phyloP scores from a whole-genome alignment of 1,284 basidiomycete genomes.

The Naganishia sp. region DNA sequence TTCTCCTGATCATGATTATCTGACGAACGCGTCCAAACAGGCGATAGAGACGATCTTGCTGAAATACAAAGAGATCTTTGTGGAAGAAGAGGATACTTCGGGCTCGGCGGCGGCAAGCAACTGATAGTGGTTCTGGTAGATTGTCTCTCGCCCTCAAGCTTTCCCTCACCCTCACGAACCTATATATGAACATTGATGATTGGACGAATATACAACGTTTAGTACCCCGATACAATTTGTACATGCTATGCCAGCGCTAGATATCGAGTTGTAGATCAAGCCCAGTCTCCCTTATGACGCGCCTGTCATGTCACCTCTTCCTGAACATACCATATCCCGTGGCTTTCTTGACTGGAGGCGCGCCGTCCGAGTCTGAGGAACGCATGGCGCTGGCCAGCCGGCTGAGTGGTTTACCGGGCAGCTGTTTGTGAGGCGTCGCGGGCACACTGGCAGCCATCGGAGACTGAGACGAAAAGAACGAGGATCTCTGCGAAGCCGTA shows the following conservation, averaged over 20 bases:
- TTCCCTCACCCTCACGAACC: too few species aligned
- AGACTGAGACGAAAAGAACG: slow-evolving; percentile 5
- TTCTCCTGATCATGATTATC: slow-evolving; percentile 42
- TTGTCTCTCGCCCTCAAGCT: too few species aligned
- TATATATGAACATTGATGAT: not conserved
- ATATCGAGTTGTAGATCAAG: too few species aligned
- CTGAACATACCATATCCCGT: slow-evolving; percentile 26
- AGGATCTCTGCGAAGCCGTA: not conserved
- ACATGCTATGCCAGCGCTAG: not conserved
- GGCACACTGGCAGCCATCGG: not conserved
- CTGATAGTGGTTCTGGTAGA: not conserved
- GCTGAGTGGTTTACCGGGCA: slow-evolving; percentile 4
- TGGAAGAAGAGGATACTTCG: slow-evolving; percentile 60
- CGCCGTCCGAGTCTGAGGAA: slow-evolving; percentile 5
- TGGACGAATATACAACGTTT: not conserved
- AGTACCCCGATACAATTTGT: not conserved
- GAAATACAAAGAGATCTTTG: slow-evolving; percentile 82
- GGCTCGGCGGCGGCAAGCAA: not conserved
- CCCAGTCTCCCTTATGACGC: too few species aligned
- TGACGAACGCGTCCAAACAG: slow-evolving; percentile 52
- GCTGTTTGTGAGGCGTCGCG: not conserved
- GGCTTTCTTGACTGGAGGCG: slow-evolving; percentile 7
- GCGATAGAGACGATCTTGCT: slow-evolving; percentile 83
- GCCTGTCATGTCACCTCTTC: slow-evolving; percentile 6
- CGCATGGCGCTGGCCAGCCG: slow-evolving; percentile 15